Base-by-base conservation (phyloP, 2,329 filamentous ascomycete species). In the Diaporthe ilicicola region DNA sequence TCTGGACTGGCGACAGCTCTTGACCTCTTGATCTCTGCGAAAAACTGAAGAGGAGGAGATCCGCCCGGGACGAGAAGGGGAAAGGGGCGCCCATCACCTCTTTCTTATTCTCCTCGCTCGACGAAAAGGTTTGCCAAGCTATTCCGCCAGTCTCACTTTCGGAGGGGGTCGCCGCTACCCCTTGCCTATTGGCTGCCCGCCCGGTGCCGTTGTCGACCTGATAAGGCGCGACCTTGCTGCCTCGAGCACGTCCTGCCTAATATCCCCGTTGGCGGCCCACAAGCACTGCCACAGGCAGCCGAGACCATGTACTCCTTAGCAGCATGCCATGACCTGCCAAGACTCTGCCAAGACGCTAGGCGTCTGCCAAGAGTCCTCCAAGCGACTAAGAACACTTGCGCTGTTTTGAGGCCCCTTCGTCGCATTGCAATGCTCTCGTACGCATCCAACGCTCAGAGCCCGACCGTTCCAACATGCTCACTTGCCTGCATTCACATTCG, bases 51-150 rank as follows among this genome's bases (percentile, higher is more conserved):
- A 64, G 44, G 59, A 64, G 59, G 27, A 32, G 59, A 64, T 64
- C 59, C 59, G 59, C 59, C 59, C 59, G 59, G 59, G 59, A 50
- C 44, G n/a, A 64, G 59, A 50, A 50, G 27, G 29, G 29, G 59
- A 50, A 29, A 64, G 59, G 59, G 59, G 59, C 59, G 59, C 59
- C 42, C 59, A 50, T 64, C 59, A 48, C n/a, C 59, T 64, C 59
- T 64, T 64, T 64, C 59, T 64, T 64, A 64, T 64, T 64, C 59
- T 50, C 44, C n/a, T 64, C 59, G 59, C 44, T 50, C 29, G 59
- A 64, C 29, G 44, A 64, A 64, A 64, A 64, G 59, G 59, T 64
- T 64, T 64, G 59, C 59, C 59, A 64, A 64, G 59, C 34, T 22
- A 64, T 64, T 64, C 59, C 59, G 59, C 59, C 59, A 50, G 59